phyloP scores from a whole-genome alignment of 1,284 basidiomycete species.

The Puccinia coronata region DNA sequence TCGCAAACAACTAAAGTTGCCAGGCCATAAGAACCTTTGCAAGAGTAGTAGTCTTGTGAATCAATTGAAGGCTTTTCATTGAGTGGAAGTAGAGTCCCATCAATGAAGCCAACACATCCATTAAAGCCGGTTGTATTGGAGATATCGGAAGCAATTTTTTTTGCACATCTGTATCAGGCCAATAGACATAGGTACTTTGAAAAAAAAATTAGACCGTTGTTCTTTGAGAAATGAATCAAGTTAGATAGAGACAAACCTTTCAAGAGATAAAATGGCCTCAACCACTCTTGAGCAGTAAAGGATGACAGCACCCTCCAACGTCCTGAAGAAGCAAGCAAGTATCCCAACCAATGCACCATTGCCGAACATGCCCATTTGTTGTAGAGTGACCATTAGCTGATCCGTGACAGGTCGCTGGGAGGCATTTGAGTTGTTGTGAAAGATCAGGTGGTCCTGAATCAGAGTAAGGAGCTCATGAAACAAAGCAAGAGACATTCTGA shows the following conservation, averaged over 20 bases:
- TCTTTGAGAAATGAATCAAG: no score
- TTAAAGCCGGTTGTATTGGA: neutral
- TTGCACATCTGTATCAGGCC: neutral
- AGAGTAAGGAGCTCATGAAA: no score
- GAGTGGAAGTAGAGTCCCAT: conserved; percentile 9
- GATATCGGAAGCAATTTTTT: neutral
- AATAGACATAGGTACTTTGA: neutral
- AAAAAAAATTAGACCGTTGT: no score
- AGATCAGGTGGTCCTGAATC: no score
- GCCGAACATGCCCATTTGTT: neutral
- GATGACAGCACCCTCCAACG: conserved; percentile 3
- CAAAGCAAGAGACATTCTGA: no score
- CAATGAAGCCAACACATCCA: conserved; percentile 26
- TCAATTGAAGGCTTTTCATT: conserved; percentile 5
- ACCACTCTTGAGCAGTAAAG: neutral
- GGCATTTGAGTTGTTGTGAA: no score
- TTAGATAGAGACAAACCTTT: neutral
- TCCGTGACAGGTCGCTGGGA: conserved; percentile 7
- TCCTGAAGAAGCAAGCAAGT: conserved; percentile 1
- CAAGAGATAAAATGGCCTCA: neutral
- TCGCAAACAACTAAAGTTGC: neutral
- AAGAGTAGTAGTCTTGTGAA: neutral
- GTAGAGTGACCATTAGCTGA: conserved; percentile 8
- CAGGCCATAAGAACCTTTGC: neutral
- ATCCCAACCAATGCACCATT: neutral